Conservation (phyloP, 1,139 yeast genomes). For the Wickerhamomyces sp. region DNA sequence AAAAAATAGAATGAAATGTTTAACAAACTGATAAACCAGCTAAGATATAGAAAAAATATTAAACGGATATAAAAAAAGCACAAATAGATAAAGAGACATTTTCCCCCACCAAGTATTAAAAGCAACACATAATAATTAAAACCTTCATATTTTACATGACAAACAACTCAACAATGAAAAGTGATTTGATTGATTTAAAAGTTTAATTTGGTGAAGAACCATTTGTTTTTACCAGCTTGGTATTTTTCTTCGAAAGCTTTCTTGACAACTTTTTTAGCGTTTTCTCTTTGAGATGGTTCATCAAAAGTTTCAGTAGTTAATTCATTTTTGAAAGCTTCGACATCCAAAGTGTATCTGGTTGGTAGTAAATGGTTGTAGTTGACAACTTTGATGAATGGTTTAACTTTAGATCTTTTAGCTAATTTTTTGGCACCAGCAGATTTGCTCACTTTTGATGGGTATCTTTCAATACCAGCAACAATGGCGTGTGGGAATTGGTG, state of each 20-base stretch:
- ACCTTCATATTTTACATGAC: slow-evolving; percentile 1
- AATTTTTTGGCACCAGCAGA: slow-evolving; percentile 93
- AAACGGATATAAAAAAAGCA: slow-evolving; percentile 1
- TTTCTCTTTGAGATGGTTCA: slow-evolving; percentile 98
- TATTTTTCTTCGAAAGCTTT: slow-evolving; percentile 99
- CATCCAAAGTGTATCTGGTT: slow-evolving; percentile 98
- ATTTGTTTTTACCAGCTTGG: slow-evolving; percentile 99
- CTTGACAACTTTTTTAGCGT: slow-evolving; percentile 98
- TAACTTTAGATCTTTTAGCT: slow-evolving; percentile 96
- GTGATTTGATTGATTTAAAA: slow-evolving; percentile 51
- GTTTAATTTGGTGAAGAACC: slow-evolving; percentile 99
- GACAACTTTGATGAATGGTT: slow-evolving; percentile 98
- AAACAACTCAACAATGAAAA: not conserved
- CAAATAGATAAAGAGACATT: not conserved
- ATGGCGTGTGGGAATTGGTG: slow-evolving; percentile 99
- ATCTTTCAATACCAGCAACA: slow-evolving; percentile 99
- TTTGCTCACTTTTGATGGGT: slow-evolving; percentile 96
- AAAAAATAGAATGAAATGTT: slow-evolving; percentile 1
- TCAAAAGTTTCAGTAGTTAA: slow-evolving; percentile 91
- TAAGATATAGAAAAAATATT: not conserved
- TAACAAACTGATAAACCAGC: slow-evolving; percentile 2
- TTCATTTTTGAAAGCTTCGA: slow-evolving; percentile 89
- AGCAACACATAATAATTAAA: not conserved
- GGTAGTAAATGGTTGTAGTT: slow-evolving; percentile 99
- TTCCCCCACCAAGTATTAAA: slow-evolving; percentile 2